These are phyloP conservation scores for Vickermania ingenoplastis DNA, from an alignment of 208 protist species.

Conservation along the genomic window DNA sequence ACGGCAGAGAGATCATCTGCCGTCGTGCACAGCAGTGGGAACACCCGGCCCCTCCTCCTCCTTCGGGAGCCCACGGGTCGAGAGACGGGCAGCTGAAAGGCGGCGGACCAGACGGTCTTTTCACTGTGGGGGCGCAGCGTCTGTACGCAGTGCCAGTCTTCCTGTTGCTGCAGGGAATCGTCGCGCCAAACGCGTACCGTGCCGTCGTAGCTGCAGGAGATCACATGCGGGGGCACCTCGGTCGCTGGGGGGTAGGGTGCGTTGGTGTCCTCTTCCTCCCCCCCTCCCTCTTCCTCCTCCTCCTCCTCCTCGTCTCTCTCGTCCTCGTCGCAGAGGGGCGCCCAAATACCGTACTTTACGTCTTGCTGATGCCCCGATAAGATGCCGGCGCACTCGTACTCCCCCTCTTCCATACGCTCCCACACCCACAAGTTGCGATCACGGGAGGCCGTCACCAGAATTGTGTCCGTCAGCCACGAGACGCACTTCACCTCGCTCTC, in stretches of 20 bases:
- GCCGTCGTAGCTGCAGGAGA: conserved; percentile 78
- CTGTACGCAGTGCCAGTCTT: conserved; percentile 86
- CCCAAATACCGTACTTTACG: conserved; percentile 84
- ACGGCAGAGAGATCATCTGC: conserved; percentile 60
- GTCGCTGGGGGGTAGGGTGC: too few species aligned
- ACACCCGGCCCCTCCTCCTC: too few species aligned
- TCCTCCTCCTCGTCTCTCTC: conserved; percentile 16
- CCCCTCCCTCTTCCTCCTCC: conserved; percentile 22
- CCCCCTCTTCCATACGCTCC: conserved; percentile 74
- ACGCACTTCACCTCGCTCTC: conserved; percentile 91
- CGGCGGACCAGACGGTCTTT: conserved; percentile 74
- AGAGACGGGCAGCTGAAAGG: conserved; percentile 41
- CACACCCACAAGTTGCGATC: conserved; percentile 90
- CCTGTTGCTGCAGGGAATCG: conserved; percentile 40
- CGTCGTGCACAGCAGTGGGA: conserved; percentile 56
- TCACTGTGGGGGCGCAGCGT: conserved; percentile 47
- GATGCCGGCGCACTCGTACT: conserved; percentile 85
- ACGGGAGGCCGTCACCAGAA: conserved; percentile 79
- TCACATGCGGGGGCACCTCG: conserved; percentile 25
- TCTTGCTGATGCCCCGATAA: conserved; percentile 86
- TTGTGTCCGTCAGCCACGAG: conserved; percentile 62
- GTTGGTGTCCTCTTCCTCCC: conserved; percentile 73
- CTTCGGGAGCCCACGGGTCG: too few species aligned
- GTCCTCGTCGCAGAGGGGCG: conserved; percentile 6
- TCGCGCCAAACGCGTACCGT: conserved; percentile 37